Base-by-base conservation (phyloP, 1,139 yeast species). In the Taphrina pruni region DNA sequence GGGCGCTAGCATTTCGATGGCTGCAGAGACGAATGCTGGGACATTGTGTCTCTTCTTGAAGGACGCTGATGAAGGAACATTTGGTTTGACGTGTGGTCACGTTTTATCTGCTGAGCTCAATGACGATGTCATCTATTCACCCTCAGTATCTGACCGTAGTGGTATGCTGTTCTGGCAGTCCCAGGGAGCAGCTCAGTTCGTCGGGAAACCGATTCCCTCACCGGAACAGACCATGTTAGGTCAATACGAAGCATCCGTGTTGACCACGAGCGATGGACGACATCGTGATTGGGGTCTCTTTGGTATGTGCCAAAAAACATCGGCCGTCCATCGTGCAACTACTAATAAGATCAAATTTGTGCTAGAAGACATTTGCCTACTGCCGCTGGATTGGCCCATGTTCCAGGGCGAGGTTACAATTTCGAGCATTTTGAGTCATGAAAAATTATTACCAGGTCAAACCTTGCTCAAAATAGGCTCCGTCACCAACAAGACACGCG, bases 211-310 rank as follows among this genome's bases (percentile, higher is more conserved):
- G 43, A 39, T 39, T 14, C 43, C 43, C 11, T 14, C 43, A 39
- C 43, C 14, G 11, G 43, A 9, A 39, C 43, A 39, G 14, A 39
- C 43, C 14, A 39, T 11, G 11, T 11, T 39, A 11, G 43, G 43
- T 9, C 43, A 14, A 11, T 14, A 39, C 14, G 14, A 14, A 11
- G 14, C 14, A 9, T 39, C 43, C 14, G 43, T 39, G 14, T 14
- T 39, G 43, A 14, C 11, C 14, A 39, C 43, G 14, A 14, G 14
- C 11, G 51, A 46, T 46, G 20, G 26, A n/a, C 51, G 51, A 20
- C 51, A 46, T n/a, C 51, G 26, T 14, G 51, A 46, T 17, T 46
- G 51, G 51, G 20, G 51, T n/a, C 51, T 46, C 5, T 3, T 46
- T n/a, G 51, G 20, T n/a, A 26, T 39, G 43, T 39, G 43, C 11